Evolutionary conservation across 805 yeast species (phyloP).

Genomic region (Metschnikowia amazonensis): DNA sequence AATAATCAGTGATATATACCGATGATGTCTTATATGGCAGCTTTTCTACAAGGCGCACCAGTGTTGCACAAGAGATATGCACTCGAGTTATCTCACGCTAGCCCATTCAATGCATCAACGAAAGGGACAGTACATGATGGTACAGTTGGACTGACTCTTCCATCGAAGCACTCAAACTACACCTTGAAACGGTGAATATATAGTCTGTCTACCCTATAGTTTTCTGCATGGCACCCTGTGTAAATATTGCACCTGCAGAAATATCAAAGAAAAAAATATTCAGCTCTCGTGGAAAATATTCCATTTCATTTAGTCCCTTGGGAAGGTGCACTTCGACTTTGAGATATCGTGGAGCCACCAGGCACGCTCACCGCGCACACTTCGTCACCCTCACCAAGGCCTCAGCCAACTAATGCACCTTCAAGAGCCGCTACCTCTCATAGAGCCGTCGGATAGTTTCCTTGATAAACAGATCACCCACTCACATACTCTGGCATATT

Average conservation of each 20-base stretch:
- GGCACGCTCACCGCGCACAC: neutral
- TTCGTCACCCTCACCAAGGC: neutral
- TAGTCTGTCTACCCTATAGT: too few species aligned
- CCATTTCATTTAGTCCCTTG: neutral
- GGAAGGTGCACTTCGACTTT: neutral
- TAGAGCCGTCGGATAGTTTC: constrained; percentile 10
- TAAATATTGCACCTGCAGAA: neutral
- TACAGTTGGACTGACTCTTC: neutral
- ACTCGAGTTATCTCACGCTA: neutral
- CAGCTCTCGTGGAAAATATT: neutral
- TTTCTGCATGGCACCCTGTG: neutral
- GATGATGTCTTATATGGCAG: neutral
- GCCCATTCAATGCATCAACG: too few species aligned
- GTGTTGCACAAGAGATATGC: too few species aligned
- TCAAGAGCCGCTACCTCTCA: constrained; percentile 18
- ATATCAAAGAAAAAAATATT: neutral
- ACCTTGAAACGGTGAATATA: neutral
- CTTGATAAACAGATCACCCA: constrained; percentile 5
- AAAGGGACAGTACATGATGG: neutral
- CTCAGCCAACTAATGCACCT: constrained; percentile 5
- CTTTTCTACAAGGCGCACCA: too few species aligned
- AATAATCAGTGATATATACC: constrained; percentile 17
- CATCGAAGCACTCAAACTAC: neutral
- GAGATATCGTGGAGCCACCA: neutral
- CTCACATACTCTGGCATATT: constrained; percentile 12